These are phyloP conservation scores for Nepenthes alata DNA, from an alignment of 179 eudicot genomes.

Conservation along the genomic window DNA sequence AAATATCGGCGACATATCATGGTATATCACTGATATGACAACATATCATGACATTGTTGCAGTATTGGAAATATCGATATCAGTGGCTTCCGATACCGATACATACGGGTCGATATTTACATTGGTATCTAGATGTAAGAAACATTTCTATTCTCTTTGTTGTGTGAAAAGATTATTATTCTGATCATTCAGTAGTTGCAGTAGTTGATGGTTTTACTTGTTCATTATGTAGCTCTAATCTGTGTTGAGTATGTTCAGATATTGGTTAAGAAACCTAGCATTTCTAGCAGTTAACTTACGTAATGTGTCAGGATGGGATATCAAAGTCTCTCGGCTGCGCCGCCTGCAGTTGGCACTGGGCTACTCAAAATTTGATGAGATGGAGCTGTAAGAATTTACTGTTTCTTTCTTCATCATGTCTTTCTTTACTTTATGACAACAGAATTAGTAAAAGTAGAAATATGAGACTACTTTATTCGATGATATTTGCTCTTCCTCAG, in stretches of 20 bases:
- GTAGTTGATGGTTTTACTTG: too few species aligned
- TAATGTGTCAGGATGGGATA: slow-evolving; percentile 62
- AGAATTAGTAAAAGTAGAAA: neutral
- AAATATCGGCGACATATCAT: too few species aligned
- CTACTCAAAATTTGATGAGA: slow-evolving; percentile 71
- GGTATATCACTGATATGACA: too few species aligned
- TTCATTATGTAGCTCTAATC: neutral
- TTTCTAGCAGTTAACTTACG: neutral
- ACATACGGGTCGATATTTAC: too few species aligned
- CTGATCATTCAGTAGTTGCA: too few species aligned
- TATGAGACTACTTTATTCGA: neutral
- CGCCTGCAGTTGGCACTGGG: slow-evolving; percentile 73
- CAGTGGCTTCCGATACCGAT: too few species aligned
- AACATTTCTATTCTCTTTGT: too few species aligned
- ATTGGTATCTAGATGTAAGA: too few species aligned
- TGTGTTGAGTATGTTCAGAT: neutral
- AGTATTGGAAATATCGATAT: too few species aligned
- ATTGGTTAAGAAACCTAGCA: neutral
- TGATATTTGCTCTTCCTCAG: neutral
- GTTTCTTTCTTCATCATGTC: neutral
- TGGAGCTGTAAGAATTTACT: slow-evolving; percentile 59
- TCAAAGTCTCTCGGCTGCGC: slow-evolving; percentile 64
- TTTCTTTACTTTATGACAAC: neutral
- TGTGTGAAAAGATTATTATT: too few species aligned
- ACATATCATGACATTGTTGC: too few species aligned